Evolutionary conservation across 2,329 filamentous ascomycete genomes (phyloP).

Genomic region (Xylariales sp.): DNA sequence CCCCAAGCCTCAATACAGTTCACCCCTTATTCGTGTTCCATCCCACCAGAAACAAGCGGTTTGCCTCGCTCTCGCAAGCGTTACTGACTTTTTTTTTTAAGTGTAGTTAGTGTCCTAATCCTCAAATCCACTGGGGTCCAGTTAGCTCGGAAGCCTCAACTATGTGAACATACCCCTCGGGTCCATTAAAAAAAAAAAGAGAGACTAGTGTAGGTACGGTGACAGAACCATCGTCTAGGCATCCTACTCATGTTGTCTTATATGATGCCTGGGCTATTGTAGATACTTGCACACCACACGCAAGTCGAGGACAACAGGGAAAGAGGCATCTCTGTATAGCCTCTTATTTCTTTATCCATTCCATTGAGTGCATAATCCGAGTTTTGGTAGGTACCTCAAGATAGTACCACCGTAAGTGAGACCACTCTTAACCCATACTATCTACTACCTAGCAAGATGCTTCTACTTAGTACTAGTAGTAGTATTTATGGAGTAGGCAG

Average conservation of each 20-base stretch:
- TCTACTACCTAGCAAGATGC: no score
- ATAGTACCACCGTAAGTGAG: slow-evolving; percentile 12
- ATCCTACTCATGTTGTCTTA: slow-evolving; percentile 6
- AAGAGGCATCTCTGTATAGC: neutral
- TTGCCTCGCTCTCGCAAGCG: slow-evolving; percentile 28
- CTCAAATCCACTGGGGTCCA: slow-evolving; percentile 17
- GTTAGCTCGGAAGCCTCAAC: neutral
- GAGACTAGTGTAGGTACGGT: slow-evolving; percentile 1
- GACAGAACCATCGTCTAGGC: slow-evolving; percentile 13
- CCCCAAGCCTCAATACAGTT: slow-evolving; percentile 42
- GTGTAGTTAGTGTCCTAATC: neutral
- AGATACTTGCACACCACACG: neutral
- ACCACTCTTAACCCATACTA: neutral
- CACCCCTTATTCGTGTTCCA: slow-evolving; percentile 38
- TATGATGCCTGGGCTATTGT: slow-evolving; percentile 5
- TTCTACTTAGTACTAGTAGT: no score
- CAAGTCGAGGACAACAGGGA: neutral
- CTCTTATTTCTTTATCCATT: slow-evolving; percentile 17
- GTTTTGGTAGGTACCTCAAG: neutral
- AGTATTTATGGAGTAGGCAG: no score
- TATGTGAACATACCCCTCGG: slow-evolving; percentile 18
- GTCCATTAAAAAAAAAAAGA: neutral
- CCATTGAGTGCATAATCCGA: neutral
- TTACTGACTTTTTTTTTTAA: neutral
- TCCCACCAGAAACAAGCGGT: slow-evolving; percentile 26